Evolutionary conservation across 257 asterid genomes (phyloP), one percentile per base, ranked within the genome.

Genomic region (Fraxinus pennsylvanica): DNA sequence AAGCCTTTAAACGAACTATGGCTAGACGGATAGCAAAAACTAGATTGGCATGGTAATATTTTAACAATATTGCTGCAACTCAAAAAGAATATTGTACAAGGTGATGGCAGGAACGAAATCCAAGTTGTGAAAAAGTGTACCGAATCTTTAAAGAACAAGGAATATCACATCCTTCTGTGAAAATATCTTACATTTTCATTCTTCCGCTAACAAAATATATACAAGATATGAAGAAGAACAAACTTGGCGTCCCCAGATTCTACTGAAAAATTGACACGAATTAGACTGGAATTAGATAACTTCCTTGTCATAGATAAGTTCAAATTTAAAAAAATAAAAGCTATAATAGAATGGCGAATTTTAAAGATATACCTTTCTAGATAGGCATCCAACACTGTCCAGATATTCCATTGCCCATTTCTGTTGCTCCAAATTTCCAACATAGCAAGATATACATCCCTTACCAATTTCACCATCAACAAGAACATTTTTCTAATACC

Each of bases 191-290:
- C 83, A 76, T 71, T 76, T 47, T 66, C 71, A 13, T 45, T 50
- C 76, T 70, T 75, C 74, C 71, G 76, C 83, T 72, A 25, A 33
- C 35, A 39, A 75, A 76, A 82, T 82, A 86, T 81, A 78, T 79
- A 83, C 88, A 82, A 73, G 75, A 75, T 45, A 68, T 76, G 73
- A 73, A 81, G 83, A 6, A 57, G 29, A 72, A 50, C 76, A 39
- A 38, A 79, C 71, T 67, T 78, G 78, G 80, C 52, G 36, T 30
- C 45, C 79, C 80, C 82, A 47, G 72, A 43, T 81, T 76, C 87
- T 76, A 79, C 87, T 59, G 79, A 57, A 75, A 79, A 72, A 74
- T 71, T 57, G 72, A 68, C 33, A 77, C 13, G 70, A 33, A 61
- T 13, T 30, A 63, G 17, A 30, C 32, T 17, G 70, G 81, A 71